Evolutionary conservation across 2,329 filamentous ascomycete genomes (phyloP), one percentile per base, ranked within the genome.

Genomic region (Aureobasidium sp.): DNA sequence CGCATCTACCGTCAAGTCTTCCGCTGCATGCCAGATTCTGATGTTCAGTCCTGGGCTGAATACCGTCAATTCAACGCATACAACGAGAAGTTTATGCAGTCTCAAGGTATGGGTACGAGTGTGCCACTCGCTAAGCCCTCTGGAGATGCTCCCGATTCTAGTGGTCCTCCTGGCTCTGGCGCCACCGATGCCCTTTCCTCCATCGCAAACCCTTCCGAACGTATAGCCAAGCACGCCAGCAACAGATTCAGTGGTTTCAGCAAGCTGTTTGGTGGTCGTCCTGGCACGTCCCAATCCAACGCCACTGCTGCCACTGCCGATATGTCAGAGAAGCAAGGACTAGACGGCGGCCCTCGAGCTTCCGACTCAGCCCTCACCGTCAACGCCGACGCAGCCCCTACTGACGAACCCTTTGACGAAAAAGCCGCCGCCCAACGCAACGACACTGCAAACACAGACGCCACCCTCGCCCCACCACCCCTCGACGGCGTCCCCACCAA

Each of bases 1-100:
- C 95, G 94, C 76, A 87, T 99, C 55, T 99, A 93, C 81, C 92
- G 96, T 36, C 90, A 92, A 68, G 95, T 99, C 11, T 99, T 99
- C 83, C 90, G 95, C 54, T 98, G 95, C 79, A 97, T 97, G 93
- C 96, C 96, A 1, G 96, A 99, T 77, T 98, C 91, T 60, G 94
- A 98, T 74, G 96, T 97, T 31, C 91, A 90, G 69, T 95, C 92
- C 50, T 99, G 96, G 96, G 90, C 92, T 70, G 93, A 97, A 69
- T 99, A 99, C 79, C 91, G 93, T 69, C 92, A 97, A 70, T 97
- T 92, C 74, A 85, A 88, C 63, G 86, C 90, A 6, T 98, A 98
- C 76, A 86, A 87, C 23, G 89, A 92, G 70, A 88, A 90, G 53
- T 98, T 99, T 82, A 87, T 88, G 65, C 90, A 92, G 71, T 79